A percentile compares a stretch with the other conserved stretches of the same genome.
phyloP scores from a whole-genome alignment of 2,329 filamentous ascomycete species.

The Cytospora schulzeri region DNA sequence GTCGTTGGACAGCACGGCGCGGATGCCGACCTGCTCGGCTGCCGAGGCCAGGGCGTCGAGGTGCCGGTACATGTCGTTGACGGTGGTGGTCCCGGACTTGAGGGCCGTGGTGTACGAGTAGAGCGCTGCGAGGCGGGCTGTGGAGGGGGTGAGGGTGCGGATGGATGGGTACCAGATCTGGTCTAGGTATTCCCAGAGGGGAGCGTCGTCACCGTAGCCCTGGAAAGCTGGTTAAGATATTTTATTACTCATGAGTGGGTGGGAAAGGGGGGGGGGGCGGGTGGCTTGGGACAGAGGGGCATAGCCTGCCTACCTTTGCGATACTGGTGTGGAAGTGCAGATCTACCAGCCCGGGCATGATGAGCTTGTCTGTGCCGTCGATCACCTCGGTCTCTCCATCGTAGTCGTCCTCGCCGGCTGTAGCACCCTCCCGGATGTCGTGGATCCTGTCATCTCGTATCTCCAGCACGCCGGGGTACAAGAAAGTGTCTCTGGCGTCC shows the following conservation, averaged over 20 bases:
- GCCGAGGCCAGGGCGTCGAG: slow-evolving; percentile 29
- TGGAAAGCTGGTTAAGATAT: neutral
- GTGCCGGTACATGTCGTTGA: slow-evolving; percentile 35
- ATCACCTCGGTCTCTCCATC: slow-evolving; percentile 28
- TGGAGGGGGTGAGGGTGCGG: slow-evolving; percentile 28
- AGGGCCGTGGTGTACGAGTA: slow-evolving; percentile 31
- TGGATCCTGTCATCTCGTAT: slow-evolving; percentile 31
- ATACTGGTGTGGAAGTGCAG: slow-evolving; percentile 33
- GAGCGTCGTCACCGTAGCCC: slow-evolving; percentile 31
- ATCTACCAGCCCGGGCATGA: slow-evolving; percentile 33
- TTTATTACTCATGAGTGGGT: neutral
- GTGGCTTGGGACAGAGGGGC: neutral
- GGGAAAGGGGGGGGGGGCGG: neutral
- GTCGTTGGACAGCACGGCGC: slow-evolving; percentile 31
- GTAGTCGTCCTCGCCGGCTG: slow-evolving; percentile 30
- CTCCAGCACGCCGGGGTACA: slow-evolving; percentile 30
- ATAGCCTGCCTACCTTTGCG: slow-evolving; percentile 29
- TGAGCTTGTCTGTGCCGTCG: slow-evolving; percentile 32
- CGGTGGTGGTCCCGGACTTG: slow-evolving; percentile 31
- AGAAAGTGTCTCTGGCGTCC: slow-evolving; percentile 30
- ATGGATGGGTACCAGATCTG: slow-evolving; percentile 33
- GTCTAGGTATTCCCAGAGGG: slow-evolving; percentile 33
- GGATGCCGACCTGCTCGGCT: slow-evolving; percentile 31
- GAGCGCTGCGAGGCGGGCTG: slow-evolving; percentile 25
- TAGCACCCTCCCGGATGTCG: slow-evolving; percentile 24